Base-by-base conservation (phyloP, 768 basidiomycete species). In the Trametes villosa region DNA sequence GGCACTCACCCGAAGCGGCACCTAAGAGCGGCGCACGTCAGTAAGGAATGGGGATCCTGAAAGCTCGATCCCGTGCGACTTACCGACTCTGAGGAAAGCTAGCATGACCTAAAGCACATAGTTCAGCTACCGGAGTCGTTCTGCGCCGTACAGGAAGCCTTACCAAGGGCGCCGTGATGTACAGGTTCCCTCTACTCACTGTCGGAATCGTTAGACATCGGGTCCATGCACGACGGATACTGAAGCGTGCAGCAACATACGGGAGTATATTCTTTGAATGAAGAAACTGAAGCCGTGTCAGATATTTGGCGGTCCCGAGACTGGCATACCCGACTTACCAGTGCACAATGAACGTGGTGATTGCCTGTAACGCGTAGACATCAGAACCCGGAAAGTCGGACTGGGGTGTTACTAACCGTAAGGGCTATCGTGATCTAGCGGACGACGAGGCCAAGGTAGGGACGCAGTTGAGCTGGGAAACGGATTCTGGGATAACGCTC, bases 271-370 rank as follows among this genome's bases (percentile, higher is more conserved):
- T 9, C 65, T 53, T 31, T 60, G 62, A 13, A 62, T 64, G 59
- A 69, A 72, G 63, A 70, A 72, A 38, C 71, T 72, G 34, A 7
- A 18, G n/a, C 38, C 2, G n/a, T 18, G 5, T 42, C n/a, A 41
- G 33, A 44, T 3, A 63, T n/a, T 33, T 26, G 12, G 33, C 12
- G 11, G 9, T 20, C 8, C 15, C 13, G 22, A 9, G 13, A 18
- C 15, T 24, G 13, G n/a, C 18, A 31, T 18, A 55, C 34, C 5
- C 12, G 12, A 11, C 60, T 40, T 20, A 70, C 70, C 68, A 66
- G 42, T 71, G 70, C 0, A 68, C 68, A 18, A 66, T 60, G 59
- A 67, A 64, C n/a, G 67, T 71, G 7, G 69, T 58, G n/a, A 66
- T 44, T 1, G 70, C 68, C 70, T 71, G 22, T 24, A 49, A n/a